Percentiles rank a stretch among this genome's conserved stretches.
Evolutionary conservation across 345 rosid species (phyloP).

Genomic region (Eucalyptus sp.): DNA sequence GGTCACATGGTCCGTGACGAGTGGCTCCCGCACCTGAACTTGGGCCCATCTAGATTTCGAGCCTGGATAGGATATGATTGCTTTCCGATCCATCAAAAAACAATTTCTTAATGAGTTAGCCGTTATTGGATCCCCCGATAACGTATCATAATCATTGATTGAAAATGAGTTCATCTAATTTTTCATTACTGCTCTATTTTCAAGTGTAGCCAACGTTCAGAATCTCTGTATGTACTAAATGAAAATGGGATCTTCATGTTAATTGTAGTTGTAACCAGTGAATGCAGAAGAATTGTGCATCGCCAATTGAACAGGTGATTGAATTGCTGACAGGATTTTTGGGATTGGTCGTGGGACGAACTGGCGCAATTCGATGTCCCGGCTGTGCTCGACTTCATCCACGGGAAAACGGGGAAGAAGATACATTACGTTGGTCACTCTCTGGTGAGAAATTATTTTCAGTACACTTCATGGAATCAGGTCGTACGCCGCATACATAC

Average conservation of each 20-base stretch:
- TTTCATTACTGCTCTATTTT: not conserved
- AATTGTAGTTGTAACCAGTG: not conserved
- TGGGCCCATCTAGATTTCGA: not conserved
- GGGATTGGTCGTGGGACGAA: constrained; percentile 99
- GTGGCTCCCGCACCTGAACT: not conserved
- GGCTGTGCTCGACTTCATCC: constrained; percentile 52
- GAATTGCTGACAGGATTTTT: constrained; percentile 36
- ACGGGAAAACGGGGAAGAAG: constrained; percentile 49
- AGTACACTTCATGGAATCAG: too few relatives aligned
- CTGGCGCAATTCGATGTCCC: constrained; percentile 61
- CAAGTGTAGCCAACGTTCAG: not conserved
- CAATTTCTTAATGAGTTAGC: too few relatives aligned
- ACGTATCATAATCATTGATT: too few relatives aligned
- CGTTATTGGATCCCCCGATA: too few relatives aligned
- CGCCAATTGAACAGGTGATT: not conserved
- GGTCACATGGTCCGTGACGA: not conserved
- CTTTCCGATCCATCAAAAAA: too few relatives aligned
- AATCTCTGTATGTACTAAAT: not conserved
- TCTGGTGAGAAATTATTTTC: constrained; percentile 28
- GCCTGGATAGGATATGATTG: not conserved
- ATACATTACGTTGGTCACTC: constrained; percentile 89
- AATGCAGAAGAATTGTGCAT: not conserved
- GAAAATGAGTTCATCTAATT: not conserved
- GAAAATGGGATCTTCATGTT: not conserved
- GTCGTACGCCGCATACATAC: too few relatives aligned